Evolutionary conservation across 371 early-diverging fungal species (phyloP).

Genomic region (Batrachochytrium dendrobatidis): DNA sequence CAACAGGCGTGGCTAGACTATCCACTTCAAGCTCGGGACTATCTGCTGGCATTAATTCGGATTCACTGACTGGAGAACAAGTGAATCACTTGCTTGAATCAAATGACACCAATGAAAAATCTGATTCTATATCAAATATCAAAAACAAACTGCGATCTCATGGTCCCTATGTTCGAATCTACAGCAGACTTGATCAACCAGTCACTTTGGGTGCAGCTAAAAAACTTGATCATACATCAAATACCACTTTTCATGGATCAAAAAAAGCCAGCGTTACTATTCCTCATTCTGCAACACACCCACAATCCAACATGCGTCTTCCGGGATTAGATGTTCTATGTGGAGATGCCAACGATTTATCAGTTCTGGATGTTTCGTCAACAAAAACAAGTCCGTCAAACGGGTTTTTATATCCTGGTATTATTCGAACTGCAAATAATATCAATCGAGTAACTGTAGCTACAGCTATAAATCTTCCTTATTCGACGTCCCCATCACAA

Average conservation of each 20-base stretch:
- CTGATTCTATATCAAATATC: neutral
- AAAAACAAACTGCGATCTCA: constrained; percentile 7
- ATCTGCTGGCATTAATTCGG: too few relatives aligned
- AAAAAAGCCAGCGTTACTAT: too few relatives aligned
- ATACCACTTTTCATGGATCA: too few relatives aligned
- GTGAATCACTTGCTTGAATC: too few relatives aligned
- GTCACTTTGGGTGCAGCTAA: too few relatives aligned
- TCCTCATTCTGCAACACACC: neutral
- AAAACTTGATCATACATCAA: too few relatives aligned
- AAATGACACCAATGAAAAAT: too few relatives aligned
- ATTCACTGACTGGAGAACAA: too few relatives aligned
- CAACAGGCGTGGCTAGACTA: too few relatives aligned
- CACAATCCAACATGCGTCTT: neutral
- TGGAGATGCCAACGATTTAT: neutral
- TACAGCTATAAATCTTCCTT: neutral
- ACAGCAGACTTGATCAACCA: too few relatives aligned
- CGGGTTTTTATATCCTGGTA: neutral
- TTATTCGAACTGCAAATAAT: neutral
- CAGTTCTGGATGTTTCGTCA: neutral
- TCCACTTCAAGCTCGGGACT: too few relatives aligned
- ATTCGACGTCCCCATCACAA: neutral
- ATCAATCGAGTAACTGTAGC: neutral
- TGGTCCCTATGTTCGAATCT: constrained; percentile 14
- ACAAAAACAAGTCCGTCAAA: neutral
- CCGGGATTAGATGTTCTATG: neutral